Conservation (phyloP, 2,329 filamentous ascomycete species). For the Neurospora sp. region DNA sequence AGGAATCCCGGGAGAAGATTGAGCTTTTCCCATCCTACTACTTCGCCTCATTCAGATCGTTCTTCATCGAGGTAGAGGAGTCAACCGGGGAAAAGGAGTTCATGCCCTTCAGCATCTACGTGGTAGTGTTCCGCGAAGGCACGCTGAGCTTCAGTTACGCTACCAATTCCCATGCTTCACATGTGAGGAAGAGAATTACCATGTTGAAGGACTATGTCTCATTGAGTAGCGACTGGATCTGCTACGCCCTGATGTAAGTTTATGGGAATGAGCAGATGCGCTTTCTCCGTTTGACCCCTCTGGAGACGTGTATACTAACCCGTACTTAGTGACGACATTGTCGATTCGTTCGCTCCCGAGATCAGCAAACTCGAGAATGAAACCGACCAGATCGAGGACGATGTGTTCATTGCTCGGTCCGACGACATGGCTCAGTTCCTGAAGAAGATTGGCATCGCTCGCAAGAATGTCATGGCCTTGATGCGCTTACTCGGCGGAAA, state of each 20-base stretch:
- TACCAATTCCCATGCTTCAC: conserved; percentile 74
- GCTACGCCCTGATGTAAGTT: conserved; percentile 88
- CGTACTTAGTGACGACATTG: conserved; percentile 73
- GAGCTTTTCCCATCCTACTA: conserved; percentile 97
- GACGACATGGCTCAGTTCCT: conserved; percentile 85
- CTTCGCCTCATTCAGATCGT: conserved; percentile 94
- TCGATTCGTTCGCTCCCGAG: conserved; percentile 86
- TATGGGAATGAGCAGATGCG: background rate
- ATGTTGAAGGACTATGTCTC: conserved; percentile 91
- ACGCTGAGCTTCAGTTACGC: conserved; percentile 91
- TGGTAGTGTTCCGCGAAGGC: conserved; percentile 91
- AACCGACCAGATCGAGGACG: conserved; percentile 88
- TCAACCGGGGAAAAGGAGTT: conserved; percentile 73
- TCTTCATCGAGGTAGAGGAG: conserved; percentile 62
- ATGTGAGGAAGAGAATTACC: conserved; percentile 84
- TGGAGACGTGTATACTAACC: conserved; percentile 16
- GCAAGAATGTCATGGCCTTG: conserved; percentile 89
- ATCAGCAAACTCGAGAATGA: conserved; percentile 81
- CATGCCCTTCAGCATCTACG: conserved; percentile 92
- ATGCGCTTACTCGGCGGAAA: conserved; percentile 92
- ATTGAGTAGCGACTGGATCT: conserved; percentile 95
- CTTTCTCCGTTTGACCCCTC: background rate
- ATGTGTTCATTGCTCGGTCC: conserved; percentile 82
- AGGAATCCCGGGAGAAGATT: conserved; percentile 96
- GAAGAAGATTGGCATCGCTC: conserved; percentile 76